Evolutionary conservation across 331 rosid species (phyloP).

Genomic region (Rosa hybrid): DNA sequence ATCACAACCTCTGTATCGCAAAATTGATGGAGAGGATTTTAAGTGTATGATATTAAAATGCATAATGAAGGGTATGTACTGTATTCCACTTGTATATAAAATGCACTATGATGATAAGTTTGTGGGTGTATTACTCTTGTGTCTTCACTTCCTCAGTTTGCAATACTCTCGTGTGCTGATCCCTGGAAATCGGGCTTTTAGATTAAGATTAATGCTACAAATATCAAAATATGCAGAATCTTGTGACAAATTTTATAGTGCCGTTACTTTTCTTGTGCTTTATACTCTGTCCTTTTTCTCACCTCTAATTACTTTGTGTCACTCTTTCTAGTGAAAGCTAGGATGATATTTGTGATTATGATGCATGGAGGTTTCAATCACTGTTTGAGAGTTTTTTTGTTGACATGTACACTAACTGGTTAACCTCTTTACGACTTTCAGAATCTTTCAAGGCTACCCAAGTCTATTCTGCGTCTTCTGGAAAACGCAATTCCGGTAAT

Average conservation of each 20-base stretch:
- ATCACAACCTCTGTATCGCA: not conserved
- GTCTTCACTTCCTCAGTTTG: not conserved
- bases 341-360: not conserved
- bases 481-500: slow-evolving; percentile 86
- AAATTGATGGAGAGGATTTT: not conserved
- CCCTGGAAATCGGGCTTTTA: not conserved
- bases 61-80: not conserved
- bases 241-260: not conserved
- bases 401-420: slow-evolving; percentile 19
- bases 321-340: not conserved
- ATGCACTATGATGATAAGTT: not conserved
- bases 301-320: not conserved
- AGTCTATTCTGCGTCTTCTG: slow-evolving; percentile 82
- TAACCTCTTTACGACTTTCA: slow-evolving; percentile 37
- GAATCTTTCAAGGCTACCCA: slow-evolving; percentile 83
- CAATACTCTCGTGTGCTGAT: not conserved
- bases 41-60: not conserved
- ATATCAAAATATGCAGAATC: not conserved
- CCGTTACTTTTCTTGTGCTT: not conserved
- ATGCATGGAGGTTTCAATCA: not conserved
- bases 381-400: not conserved
- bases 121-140: not conserved
- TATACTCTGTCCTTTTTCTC: not conserved
- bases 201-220: not conserved
- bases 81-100: not conserved